These are phyloP conservation scores for Geranomyces variabilis DNA, from an alignment of 192 early-diverging fungal species.

Conservation along the genomic window DNA sequence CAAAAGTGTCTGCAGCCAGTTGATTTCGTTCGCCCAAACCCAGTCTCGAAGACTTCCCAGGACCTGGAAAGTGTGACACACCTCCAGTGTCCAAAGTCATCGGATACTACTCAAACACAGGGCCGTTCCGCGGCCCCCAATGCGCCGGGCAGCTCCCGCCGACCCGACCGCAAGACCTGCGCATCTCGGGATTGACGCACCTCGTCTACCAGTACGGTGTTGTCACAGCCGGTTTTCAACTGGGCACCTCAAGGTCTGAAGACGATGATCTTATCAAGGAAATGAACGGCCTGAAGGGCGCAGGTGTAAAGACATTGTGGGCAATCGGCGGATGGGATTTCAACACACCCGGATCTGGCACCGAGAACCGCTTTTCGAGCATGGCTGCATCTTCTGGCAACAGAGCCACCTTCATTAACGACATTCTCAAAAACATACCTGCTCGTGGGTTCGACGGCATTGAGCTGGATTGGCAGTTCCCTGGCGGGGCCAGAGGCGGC, in stretches of 20 bases:
- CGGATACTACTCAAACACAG: conserved; percentile 21
- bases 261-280: conserved; percentile 10
- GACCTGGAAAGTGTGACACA: neutral
- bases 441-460: conserved; percentile 18
- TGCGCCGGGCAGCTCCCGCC: conserved; percentile 9
- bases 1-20: no score
- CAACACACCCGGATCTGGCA: conserved; percentile 19
- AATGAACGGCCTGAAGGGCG: conserved; percentile 9
- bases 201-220: neutral
- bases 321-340: conserved; percentile 26
- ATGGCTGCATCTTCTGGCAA: conserved; percentile 4
- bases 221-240: neutral
- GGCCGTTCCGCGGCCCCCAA: conserved; percentile 1
- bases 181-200: conserved; percentile 12
- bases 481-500: neutral
- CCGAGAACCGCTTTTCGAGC: conserved; percentile 12
- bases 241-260: neutral
- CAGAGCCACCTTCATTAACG: neutral
- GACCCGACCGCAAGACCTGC: conserved; percentile 8
- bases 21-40: no score
- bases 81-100: conserved; percentile 8
- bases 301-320: neutral
- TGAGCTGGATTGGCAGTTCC: conserved; percentile 16
- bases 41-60: conserved; percentile 15
- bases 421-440: neutral